Evolutionary conservation across 129 eudicot genomes (phyloP), one percentile per base, ranked within the genome.

Genomic region (Gnaphalium uliginosum): DNA sequence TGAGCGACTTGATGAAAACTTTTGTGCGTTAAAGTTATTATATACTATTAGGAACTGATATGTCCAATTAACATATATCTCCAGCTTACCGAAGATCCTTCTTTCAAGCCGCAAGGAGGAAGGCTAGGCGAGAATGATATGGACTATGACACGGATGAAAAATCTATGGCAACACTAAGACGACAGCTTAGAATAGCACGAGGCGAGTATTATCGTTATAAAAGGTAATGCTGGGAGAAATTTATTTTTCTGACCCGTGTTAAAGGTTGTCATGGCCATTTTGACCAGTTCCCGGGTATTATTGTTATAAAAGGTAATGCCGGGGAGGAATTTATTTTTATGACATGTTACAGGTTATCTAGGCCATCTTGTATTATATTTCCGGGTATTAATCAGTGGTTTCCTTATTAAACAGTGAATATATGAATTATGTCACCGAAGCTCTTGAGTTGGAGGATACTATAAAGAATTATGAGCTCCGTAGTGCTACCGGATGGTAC

Each of bases 61-160:
- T 2, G 14, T 48, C 18, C 19, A 18, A 26, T 24, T 56, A 23
- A 27, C 30, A 8, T 33, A 66, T 3, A 5, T 61, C 23, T 75
- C 33, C 84, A 90, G 96, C 89, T 93, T 48, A 78, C 58, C 48
- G 96, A 88, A 88, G 98, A 93, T 78, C 96, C 97, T 9, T 82
- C 96, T 68, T 93, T 93, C 63, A 93, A 88, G 71, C 98, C 96
- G 3, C 98, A 93, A 93, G 98, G 98, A 23, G 98, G 98, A 66
- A 84, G 84, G 51, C 80, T 93, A 70, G 96, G 98, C 29, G 98
- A 93, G 89, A 90, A 87, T 78, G 98, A 93, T 72, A 93, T 93
- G 98, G 98, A 93, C 72, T 90, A 93, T 86, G 98, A 93, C 79
- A 79, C 89, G 26, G 96, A 90, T 78, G 91, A 80, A 46, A 93